phyloP scores from a whole-genome alignment of 2,329 filamentous ascomycete genomes.

The Cercospora janseana region DNA sequence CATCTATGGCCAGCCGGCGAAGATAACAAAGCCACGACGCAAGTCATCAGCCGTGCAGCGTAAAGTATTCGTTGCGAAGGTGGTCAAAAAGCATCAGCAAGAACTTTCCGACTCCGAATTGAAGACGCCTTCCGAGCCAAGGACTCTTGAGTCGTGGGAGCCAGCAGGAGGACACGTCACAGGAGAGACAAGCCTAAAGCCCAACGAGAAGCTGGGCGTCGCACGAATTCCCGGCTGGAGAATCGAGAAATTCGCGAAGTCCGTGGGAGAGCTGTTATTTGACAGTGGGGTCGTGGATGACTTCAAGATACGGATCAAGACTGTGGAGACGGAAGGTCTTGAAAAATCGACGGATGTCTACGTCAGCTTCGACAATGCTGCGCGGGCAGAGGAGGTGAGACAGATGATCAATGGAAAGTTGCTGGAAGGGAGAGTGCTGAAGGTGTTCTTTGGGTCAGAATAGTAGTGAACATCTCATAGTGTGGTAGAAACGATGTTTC shows the following conservation, averaged over 20 bases:
- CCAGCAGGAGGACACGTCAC: slow-evolving; percentile 9
- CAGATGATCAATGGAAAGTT: slow-evolving; percentile 9
- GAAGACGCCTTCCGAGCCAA: background rate
- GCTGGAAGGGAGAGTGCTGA: slow-evolving; percentile 6
- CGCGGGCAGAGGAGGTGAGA: slow-evolving; percentile 4
- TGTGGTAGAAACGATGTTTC: too few species aligned
- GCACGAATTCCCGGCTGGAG: slow-evolving; percentile 14
- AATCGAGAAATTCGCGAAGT: slow-evolving; percentile 8
- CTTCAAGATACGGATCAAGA: background rate
- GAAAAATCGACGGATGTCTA: slow-evolving; percentile 13
- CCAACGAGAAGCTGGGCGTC: slow-evolving; percentile 6
- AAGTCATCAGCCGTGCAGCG: background rate
- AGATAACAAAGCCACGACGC: slow-evolving; percentile 4
- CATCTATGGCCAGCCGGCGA: too few species aligned
- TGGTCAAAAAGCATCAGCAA: background rate
- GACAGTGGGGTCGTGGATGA: background rate
- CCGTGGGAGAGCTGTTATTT: slow-evolving; percentile 4
- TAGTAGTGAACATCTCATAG: too few species aligned
- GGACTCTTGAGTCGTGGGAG: background rate
- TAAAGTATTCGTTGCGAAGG: slow-evolving; percentile 1
- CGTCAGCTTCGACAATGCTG: slow-evolving; percentile 6
- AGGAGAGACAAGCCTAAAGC: background rate
- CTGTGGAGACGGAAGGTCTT: background rate
- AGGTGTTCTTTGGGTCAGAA: slow-evolving; percentile 2
- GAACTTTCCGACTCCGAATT: background rate